These are phyloP conservation scores for Dothidotthia symphoricarpi DNA, from an alignment of 2,329 filamentous ascomycete species.

Conservation along the genomic window DNA sequence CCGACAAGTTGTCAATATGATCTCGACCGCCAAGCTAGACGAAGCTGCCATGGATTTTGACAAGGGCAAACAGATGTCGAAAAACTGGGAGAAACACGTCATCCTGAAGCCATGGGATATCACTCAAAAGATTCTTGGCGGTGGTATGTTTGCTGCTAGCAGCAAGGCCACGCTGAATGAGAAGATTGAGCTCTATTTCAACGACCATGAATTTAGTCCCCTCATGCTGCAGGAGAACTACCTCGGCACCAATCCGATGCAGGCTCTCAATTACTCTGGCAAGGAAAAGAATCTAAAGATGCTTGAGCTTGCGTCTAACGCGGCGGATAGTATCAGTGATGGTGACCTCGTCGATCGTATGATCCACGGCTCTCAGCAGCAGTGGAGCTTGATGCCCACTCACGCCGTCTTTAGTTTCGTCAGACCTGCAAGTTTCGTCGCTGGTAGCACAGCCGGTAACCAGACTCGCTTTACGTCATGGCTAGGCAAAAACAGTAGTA, in stretches of 20 bases:
- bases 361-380: constrained; percentile 97
- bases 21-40: constrained; percentile 89
- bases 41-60: constrained; percentile 77
- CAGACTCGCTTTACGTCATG: constrained; percentile 79
- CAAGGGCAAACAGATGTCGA: constrained; percentile 88
- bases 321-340: constrained; percentile 94
- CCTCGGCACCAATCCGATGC: constrained; percentile 74
- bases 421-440: constrained; percentile 79
- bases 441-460: constrained; percentile 68
- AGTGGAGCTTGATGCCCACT: constrained; percentile 97
- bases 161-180: constrained; percentile 90
- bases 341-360: constrained; percentile 94
- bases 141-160: constrained; percentile 78
- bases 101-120: constrained; percentile 98
- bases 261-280: constrained; percentile 60
- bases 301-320: constrained; percentile 82
- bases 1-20: constrained; percentile 97
- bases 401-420: constrained; percentile 97
- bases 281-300: constrained; percentile 74
- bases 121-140: constrained; percentile 83
- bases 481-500: constrained; percentile 94
- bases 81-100: constrained; percentile 97
- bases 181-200: constrained; percentile 98
- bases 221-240: constrained; percentile 99
- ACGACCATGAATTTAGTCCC: constrained; percentile 96